Base-by-base conservation (phyloP, 2,329 filamentous ascomycete genomes). In the Alternaria triticimaculans region DNA sequence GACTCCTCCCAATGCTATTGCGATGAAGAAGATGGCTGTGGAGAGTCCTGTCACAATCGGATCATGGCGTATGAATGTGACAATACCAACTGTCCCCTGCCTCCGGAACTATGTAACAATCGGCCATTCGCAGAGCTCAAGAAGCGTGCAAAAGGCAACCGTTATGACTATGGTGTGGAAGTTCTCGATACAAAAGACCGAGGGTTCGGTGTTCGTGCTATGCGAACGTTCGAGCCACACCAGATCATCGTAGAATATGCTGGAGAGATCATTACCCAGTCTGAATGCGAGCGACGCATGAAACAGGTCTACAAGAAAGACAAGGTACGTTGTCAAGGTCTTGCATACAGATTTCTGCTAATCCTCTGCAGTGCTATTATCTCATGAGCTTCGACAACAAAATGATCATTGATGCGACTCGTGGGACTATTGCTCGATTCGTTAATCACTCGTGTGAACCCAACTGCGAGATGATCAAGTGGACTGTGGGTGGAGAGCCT, bases 221-320 rank as follows among this genome's bases (percentile, higher is more conserved):
- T 95, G 81, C 89, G 96, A 50, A 91, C 89, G 65, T 99, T 98
- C 78, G 86, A 90, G 61, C 88, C 94, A 1, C 90, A 95, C 74
- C 94, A 98, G 82, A 97, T 99, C 78, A 98, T 99, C 76, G 95
- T 98, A 82, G 96, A 99, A 77, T 99, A 99, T 77, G 95, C 94
- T 0, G 96, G 96, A 44, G 96, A 99, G 81, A 97, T 99, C 71
- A 97, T 99, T 75, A 97, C 94, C 0, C 93, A 97, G 76, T 90
- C 90, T 28, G 96, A 99, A 79, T 97, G 94, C 76, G 94, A 98
- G 78, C 88, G 92, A 50, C 90, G 96, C 59, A 97, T 98, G 94
- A 93, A 92, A 63, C 91, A 95, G 66, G 87, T 92, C 63, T 99
- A 99, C 83, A 96, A 96, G 80, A 88, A 97, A 77, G 97, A 97